Percentiles rank a stretch among this genome's conserved stretches.
These are phyloP conservation scores for Sphaerobolus stellatus DNA, from an alignment of 1,284 basidiomycete species.

Conservation along the genomic window DNA sequence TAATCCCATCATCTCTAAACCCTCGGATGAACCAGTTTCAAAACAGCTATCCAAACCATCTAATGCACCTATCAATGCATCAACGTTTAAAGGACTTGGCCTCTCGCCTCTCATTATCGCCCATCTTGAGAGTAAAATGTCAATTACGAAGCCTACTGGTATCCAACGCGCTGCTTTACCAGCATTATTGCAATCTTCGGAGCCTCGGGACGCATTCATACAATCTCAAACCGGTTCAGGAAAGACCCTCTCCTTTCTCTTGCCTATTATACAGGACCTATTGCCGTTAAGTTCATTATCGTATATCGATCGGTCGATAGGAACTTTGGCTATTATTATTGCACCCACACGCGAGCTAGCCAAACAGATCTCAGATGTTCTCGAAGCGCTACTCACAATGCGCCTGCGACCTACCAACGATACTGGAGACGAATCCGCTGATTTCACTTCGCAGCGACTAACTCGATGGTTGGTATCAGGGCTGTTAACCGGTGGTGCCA, in stretches of 20 bases:
- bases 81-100: slow-evolving; percentile 73
- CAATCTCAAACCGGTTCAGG: slow-evolving; percentile 98
- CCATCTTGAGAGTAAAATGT: slow-evolving; percentile 82
- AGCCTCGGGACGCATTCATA: slow-evolving; percentile 83
- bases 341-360: slow-evolving; percentile 95
- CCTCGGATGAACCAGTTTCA: slow-evolving; percentile 27
- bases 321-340: slow-evolving; percentile 93
- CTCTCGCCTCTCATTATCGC: slow-evolving; percentile 79
- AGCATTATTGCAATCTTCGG: slow-evolving; percentile 55
- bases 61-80: slow-evolving; percentile 79
- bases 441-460: slow-evolving; percentile 47
- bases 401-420: slow-evolving; percentile 67
- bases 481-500: slow-evolving; percentile 79
- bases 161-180: slow-evolving; percentile 87
- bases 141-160: slow-evolving; percentile 83
- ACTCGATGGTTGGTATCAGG: slow-evolving; percentile 95
- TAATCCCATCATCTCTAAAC: slow-evolving; percentile 64
- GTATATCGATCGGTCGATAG: slow-evolving; percentile 84
- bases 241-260: slow-evolving; percentile 92
- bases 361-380: slow-evolving; percentile 83
- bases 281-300: slow-evolving; percentile 85
- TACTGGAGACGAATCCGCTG: slow-evolving; percentile 44
- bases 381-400: slow-evolving; percentile 66
- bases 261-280: slow-evolving; percentile 94
- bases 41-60: slow-evolving; percentile 56